These are phyloP conservation scores for Calycina marina DNA, from an alignment of 2,329 filamentous ascomycete species.

Conservation along the genomic window DNA sequence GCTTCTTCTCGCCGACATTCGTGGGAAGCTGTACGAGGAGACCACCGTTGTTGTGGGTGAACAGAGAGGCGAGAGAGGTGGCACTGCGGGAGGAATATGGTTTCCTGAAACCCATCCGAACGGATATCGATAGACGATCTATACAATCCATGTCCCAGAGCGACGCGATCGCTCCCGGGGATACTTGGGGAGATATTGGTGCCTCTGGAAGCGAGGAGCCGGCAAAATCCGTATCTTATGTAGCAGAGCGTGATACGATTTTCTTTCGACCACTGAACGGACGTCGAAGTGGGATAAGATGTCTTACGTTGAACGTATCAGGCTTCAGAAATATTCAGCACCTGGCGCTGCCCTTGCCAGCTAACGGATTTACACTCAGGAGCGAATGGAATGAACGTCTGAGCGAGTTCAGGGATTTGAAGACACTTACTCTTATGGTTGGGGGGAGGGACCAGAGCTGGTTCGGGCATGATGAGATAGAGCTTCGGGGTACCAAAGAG, in stretches of 20 bases:
- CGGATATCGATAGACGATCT: background rate
- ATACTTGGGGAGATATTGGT: no score
- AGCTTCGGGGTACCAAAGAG: constrained; percentile 6
- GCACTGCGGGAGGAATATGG: constrained; percentile 1
- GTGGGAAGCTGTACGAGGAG: background rate
- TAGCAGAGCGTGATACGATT: constrained; percentile 4
- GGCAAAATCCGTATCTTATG: constrained; percentile 1
- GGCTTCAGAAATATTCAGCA: constrained; percentile 2
- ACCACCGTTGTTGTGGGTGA: constrained; percentile 1
- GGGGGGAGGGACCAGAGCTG: constrained; percentile 5
- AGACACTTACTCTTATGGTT: constrained; percentile 7
- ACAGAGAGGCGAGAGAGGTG: constrained; percentile 4
- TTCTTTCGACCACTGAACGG: constrained; percentile 6
- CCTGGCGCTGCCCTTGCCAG: constrained; percentile 2
- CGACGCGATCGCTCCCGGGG: no score
- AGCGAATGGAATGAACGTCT: constrained; percentile 1
- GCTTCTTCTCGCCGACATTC: constrained; percentile 1
- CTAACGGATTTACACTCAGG: background rate
- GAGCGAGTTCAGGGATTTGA: background rate
- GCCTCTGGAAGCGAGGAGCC: background rate
- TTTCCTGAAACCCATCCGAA: background rate
- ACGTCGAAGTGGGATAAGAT: background rate
- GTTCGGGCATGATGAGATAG: constrained; percentile 1
- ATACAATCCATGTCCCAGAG: no score
- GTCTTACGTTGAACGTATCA: background rate